These are phyloP conservation scores for Xylariales sp. DNA, from an alignment of 2,329 filamentous ascomycete genomes.

Conservation along the genomic window DNA sequence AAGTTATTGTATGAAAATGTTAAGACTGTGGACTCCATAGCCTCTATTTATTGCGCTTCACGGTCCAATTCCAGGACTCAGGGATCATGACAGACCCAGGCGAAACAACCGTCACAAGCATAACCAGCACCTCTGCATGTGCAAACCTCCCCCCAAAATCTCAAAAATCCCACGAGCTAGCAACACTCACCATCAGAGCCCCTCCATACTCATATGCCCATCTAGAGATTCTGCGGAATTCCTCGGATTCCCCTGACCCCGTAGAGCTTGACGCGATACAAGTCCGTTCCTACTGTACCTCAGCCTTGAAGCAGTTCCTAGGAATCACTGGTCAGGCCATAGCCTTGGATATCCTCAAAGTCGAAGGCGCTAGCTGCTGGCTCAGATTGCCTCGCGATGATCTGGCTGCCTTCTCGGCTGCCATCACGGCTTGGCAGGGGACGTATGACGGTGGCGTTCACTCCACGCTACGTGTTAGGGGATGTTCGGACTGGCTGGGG, in stretches of 20 bases:
- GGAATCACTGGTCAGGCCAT: slow-evolving; percentile 65
- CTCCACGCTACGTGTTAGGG: slow-evolving; percentile 49
- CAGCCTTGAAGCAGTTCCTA: slow-evolving; percentile 63
- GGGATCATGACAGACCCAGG: slow-evolving; percentile 15
- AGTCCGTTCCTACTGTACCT: slow-evolving; percentile 56
- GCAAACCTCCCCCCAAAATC: no score
- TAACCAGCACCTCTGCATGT: slow-evolving; percentile 12
- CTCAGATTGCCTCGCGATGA: slow-evolving; percentile 60
- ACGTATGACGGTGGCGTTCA: slow-evolving; percentile 35
- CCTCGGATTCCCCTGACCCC: slow-evolving; percentile 11
- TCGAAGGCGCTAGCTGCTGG: slow-evolving; percentile 54
- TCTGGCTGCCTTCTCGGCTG: slow-evolving; percentile 55
- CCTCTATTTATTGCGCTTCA: no score
- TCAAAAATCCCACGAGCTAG: slow-evolving; percentile 43
- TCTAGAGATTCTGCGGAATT: slow-evolving; percentile 40
- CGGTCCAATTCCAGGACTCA: no score
- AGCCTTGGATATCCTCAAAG: slow-evolving; percentile 64
- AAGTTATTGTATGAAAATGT: no score
- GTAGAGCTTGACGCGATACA: slow-evolving; percentile 55
- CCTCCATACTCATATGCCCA: slow-evolving; percentile 55
- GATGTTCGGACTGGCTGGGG: slow-evolving; percentile 61
- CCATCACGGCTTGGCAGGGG: slow-evolving; percentile 61
- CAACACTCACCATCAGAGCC: slow-evolving; percentile 44
- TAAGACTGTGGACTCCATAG: no score
- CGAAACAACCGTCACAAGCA: slow-evolving; percentile 24